Conservation (phyloP, 495 filamentous ascomycete species). For the Neurospora sp. region DNA sequence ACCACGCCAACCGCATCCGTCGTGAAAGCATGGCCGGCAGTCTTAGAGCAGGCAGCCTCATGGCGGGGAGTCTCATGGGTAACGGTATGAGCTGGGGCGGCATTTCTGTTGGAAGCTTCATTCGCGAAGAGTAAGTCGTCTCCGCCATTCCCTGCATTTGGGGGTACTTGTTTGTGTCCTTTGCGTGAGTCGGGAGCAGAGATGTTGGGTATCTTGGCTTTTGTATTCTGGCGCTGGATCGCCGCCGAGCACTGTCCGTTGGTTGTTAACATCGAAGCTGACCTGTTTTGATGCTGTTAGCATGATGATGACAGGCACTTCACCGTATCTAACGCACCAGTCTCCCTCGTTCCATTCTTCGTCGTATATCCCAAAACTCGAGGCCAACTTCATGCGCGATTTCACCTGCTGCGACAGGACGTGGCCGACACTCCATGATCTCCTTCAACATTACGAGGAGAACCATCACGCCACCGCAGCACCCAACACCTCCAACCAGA, state of each 20-base stretch:
- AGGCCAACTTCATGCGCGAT: constrained; percentile 94
- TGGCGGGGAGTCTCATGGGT: constrained; percentile 38
- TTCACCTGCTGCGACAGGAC: constrained; percentile 87
- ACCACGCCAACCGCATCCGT: constrained; percentile 51
- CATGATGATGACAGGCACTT: constrained; percentile 94
- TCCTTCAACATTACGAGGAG: constrained; percentile 95
- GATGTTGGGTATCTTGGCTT: constrained; percentile 5
- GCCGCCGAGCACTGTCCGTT: constrained; percentile 1
- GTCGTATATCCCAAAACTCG: constrained; percentile 93
- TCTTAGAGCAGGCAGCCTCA: constrained; percentile 4
- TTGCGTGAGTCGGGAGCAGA: not conserved
- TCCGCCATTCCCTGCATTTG: constrained; percentile 2
- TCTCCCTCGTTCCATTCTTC: constrained; percentile 95
- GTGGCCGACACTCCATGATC: constrained; percentile 82
- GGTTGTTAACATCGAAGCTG: constrained; percentile 9
- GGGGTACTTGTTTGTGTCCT: not conserved
- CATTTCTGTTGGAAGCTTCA: constrained; percentile 90
- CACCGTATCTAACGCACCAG: constrained; percentile 71
- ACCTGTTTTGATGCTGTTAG: constrained; percentile 35
- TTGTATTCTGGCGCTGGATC: not conserved
- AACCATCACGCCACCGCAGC: constrained; percentile 50
- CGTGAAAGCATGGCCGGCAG: constrained; percentile 82
- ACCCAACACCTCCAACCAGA: constrained; percentile 16
- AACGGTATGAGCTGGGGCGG: constrained; percentile 98
- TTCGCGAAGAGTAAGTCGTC: constrained; percentile 87